phyloP scores from a whole-genome alignment of 2,329 filamentous ascomycete species.

The Diaporthe sp. region DNA sequence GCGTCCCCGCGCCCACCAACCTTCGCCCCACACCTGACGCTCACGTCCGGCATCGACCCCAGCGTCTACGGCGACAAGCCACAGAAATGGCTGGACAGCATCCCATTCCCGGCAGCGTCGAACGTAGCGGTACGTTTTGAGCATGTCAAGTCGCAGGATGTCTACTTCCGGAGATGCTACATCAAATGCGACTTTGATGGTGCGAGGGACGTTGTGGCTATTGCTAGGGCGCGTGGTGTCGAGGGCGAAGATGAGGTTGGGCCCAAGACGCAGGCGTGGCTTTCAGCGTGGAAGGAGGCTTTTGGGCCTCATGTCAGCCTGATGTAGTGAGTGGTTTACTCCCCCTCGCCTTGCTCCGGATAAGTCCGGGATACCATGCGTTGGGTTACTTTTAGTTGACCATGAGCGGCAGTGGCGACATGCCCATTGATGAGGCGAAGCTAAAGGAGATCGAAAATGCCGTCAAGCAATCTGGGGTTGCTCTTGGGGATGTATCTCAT shows the following conservation, averaged over 20 bases:
- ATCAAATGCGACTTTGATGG: conserved; percentile 40
- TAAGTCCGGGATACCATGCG: no score
- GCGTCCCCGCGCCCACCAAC: conserved; percentile 36
- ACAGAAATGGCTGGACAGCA: conserved; percentile 43
- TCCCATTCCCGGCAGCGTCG: conserved; percentile 36
- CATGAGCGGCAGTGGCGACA: conserved; percentile 38
- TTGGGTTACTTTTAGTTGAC: conserved; percentile 38
- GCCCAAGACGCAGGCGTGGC: conserved; percentile 41
- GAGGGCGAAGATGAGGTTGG: conserved; percentile 36
- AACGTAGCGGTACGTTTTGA: conserved; percentile 38
- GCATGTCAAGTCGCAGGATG: conserved; percentile 40
- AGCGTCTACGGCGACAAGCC: conserved; percentile 38
- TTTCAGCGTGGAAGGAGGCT: conserved; percentile 40
- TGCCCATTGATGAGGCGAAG: conserved; percentile 40
- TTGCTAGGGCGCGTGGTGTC: conserved; percentile 43
- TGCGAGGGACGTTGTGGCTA: conserved; percentile 38
- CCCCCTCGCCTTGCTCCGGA: neutral
- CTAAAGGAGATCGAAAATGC: conserved; percentile 38
- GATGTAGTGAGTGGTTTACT: conserved; percentile 44
- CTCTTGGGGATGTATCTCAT: conserved; percentile 21
- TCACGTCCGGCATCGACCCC: conserved; percentile 43
- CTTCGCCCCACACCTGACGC: conserved; percentile 45
- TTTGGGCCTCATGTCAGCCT: conserved; percentile 47
- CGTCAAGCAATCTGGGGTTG: conserved; percentile 40
- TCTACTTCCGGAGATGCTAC: conserved; percentile 45